Evolutionary conservation across 192 early-diverging fungal species (phyloP).

Genomic region (Phlyctochytrium bullatum): DNA sequence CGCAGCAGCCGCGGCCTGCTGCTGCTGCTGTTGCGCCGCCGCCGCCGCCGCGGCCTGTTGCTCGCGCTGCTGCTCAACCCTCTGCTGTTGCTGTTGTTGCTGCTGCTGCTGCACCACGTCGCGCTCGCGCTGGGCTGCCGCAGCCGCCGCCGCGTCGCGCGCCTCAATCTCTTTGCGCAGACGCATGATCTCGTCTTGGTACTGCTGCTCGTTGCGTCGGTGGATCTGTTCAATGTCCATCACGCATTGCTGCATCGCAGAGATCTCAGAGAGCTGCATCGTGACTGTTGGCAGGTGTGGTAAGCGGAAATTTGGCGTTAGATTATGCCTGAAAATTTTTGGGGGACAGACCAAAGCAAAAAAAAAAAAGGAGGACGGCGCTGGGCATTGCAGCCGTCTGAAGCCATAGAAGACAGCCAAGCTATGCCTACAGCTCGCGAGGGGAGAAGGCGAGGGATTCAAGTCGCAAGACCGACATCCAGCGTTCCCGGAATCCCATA

Average conservation of each 20-base stretch:
- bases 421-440: too few relatives aligned
- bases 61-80: conserved; percentile 5
- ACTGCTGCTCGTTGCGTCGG: neutral
- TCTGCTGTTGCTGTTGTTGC: conserved; percentile 10
- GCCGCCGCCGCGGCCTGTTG: too few relatives aligned
- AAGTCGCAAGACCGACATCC: too few relatives aligned
- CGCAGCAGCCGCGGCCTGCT: too few relatives aligned
- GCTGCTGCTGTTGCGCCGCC: too few relatives aligned
- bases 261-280: neutral
- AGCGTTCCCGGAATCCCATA: too few relatives aligned
- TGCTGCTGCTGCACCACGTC: conserved; percentile 7
- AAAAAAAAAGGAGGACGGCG: neutral
- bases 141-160: conserved; percentile 13
- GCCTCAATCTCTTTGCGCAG: neutral
- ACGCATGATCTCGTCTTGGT: conserved; percentile 6
- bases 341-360: neutral
- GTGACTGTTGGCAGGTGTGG: too few relatives aligned
- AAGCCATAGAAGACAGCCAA: too few relatives aligned
- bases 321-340: neutral
- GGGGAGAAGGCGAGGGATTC: too few relatives aligned
- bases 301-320: neutral
- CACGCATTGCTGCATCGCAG: neutral
- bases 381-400: too few relatives aligned
- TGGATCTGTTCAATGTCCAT: neutral
- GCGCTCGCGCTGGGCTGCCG: conserved; percentile 19